A percentile compares a stretch with the other conserved stretches of the same genome.
These are phyloP conservation scores for Candida alai DNA, from an alignment of 805 yeast genomes.

Conservation along the genomic window DNA sequence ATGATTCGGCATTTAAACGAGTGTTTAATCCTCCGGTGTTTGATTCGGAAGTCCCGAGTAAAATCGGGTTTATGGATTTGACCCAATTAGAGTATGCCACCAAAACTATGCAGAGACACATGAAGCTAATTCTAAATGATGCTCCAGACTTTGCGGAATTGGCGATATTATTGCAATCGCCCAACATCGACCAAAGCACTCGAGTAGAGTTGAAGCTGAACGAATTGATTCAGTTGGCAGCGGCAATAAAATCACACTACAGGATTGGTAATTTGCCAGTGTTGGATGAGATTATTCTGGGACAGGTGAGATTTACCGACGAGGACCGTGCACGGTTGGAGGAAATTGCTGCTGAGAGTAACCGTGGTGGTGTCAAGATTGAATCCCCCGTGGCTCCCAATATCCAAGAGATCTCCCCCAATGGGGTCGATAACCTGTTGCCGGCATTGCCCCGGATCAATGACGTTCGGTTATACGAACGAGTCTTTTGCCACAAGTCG, in stretches of 20 bases:
- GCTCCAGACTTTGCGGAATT: constrained; percentile 52
- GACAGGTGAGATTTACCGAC: constrained; percentile 24
- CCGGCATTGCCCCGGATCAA: constrained; percentile 71
- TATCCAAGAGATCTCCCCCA: constrained; percentile 12
- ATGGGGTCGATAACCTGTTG: constrained; percentile 9
- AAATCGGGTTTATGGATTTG: constrained; percentile 33
- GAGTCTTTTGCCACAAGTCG: constrained; percentile 83
- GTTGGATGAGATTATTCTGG: constrained; percentile 52
- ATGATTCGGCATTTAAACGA: no score
- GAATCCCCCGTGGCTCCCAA: constrained; percentile 5
- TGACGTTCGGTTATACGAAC: constrained; percentile 53
- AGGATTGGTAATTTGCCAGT: constrained; percentile 45
- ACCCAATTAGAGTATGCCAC: constrained; percentile 39
- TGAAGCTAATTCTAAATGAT: constrained; percentile 47
- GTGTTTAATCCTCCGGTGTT: constrained; percentile 10
- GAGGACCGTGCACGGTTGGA: constrained; percentile 12
- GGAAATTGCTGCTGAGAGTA: not conserved
- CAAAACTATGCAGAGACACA: constrained; percentile 45
- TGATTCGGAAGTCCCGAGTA: constrained; percentile 6
- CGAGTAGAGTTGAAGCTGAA: constrained; percentile 49
- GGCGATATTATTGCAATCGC: constrained; percentile 24
- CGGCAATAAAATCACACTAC: constrained; percentile 54
- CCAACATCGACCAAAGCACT: constrained; percentile 39
- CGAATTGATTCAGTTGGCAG: constrained; percentile 55
- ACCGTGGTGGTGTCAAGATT: constrained; percentile 7